Conservation (phyloP, 106 monocot genomes). For the Xerophyta viscosa region DNA sequence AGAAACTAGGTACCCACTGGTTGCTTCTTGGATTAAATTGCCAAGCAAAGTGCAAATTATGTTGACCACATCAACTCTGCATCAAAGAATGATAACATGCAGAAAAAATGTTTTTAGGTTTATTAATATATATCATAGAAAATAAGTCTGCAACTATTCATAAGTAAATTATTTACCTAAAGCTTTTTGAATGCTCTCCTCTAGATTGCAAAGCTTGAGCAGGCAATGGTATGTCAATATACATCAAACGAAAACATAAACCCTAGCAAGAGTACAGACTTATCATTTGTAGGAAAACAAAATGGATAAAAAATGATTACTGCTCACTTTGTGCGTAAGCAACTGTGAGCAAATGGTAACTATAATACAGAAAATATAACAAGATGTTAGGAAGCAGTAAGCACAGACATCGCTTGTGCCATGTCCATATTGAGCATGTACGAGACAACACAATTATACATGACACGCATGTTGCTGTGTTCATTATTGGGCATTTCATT, state of each 20-base stretch:
- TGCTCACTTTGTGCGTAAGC: not conserved
- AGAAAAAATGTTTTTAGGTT: no score
- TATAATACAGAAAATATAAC: not conserved
- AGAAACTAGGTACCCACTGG: constrained; percentile 25
- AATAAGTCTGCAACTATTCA: not conserved
- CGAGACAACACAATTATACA: no score
- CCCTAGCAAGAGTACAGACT: constrained; percentile 22
- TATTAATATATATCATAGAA: not conserved
- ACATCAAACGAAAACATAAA: constrained; percentile 56
- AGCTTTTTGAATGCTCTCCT: constrained; percentile 20
- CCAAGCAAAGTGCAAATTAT: constrained; percentile 42
- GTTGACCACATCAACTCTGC: constrained; percentile 67
- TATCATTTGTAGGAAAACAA: not conserved
- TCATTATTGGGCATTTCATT: no score
- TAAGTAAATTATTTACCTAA: constrained; percentile 33
- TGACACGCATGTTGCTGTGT: no score
- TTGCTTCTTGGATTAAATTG: constrained; percentile 39
- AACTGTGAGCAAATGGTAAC: no score
- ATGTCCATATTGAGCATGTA: no score
- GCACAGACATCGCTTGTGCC: no score
- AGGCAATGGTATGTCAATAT: constrained; percentile 25
- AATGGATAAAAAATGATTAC: not conserved
- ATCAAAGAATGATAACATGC: constrained; percentile 3
- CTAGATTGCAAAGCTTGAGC: constrained; percentile 21
- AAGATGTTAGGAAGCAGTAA: not conserved